Evolutionary conservation across 1,284 basidiomycete species (phyloP).

Genomic region (Trametes hirsuta): DNA sequence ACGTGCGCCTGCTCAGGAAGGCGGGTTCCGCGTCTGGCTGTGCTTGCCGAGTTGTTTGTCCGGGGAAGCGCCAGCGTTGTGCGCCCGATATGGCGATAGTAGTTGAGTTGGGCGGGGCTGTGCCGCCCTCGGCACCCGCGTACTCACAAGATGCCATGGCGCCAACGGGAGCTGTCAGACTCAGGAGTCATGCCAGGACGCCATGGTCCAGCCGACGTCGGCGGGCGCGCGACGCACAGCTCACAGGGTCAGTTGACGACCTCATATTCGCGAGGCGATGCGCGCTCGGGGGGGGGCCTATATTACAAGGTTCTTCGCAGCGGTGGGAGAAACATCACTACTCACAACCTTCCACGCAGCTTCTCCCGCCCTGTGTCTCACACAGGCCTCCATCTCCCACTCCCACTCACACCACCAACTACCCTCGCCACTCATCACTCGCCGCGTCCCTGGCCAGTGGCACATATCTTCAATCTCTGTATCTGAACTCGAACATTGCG

Average conservation of each 20-base stretch:
- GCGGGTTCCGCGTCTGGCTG: neutral
- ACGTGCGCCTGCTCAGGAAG: neutral
- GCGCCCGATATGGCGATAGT: neutral
- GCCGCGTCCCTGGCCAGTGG: neutral
- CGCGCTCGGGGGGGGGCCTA: no score
- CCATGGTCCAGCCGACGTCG: neutral
- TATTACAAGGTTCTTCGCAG: no score
- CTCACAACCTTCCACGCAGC: no score
- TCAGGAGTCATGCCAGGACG: neutral
- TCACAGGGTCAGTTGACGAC: no score
- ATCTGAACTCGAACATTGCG: neutral
- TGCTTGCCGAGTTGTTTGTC: conserved; percentile 8
- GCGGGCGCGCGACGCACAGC: no score
- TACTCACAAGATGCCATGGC: no score
- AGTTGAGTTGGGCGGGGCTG: neutral
- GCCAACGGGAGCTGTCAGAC: neutral
- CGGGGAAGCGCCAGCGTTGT: neutral
- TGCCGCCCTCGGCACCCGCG: neutral
- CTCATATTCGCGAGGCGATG: no score
- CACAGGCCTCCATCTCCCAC: no score
- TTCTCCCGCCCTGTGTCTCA: no score
- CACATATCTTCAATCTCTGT: neutral
- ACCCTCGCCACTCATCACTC: neutral
- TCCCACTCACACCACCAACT: no score
- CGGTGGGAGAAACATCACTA: no score